Conservation (phyloP, 441 rosid genomes). For the Mallotus japonicus region DNA sequence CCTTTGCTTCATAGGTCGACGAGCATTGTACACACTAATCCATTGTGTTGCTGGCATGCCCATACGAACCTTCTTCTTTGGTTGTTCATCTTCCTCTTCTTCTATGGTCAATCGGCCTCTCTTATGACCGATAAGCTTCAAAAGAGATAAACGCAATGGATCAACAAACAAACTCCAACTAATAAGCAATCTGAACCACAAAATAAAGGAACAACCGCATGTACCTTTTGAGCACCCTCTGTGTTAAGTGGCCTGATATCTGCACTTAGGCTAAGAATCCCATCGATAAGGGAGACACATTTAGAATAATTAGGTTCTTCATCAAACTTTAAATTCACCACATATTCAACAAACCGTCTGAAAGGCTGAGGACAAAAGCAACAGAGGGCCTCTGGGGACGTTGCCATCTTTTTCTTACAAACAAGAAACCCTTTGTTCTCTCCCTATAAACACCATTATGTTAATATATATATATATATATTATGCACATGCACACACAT, state of each 20-base stretch:
- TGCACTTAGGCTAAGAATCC: conserved; percentile 74
- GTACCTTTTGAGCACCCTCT: conserved; percentile 94
- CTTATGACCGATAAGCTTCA: conserved; percentile 93
- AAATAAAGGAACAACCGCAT: conserved; percentile 14
- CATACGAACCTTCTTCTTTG: conserved; percentile 86
- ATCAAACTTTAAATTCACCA: conserved; percentile 87
- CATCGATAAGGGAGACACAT: conserved; percentile 83
- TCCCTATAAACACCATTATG: conserved; percentile 45
- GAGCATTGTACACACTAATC: conserved; percentile 91
- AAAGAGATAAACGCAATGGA: conserved; percentile 22
- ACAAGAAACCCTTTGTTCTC: conserved; percentile 92
- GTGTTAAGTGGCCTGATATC: conserved; percentile 89
- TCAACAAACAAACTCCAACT: conserved; percentile 18
- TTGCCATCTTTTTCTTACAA: conserved; percentile 97
- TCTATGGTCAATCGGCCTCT: conserved; percentile 81
- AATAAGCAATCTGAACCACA: not conserved
- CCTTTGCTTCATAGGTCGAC: conserved; percentile 96
- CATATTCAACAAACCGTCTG: conserved; percentile 76
- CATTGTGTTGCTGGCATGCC: conserved; percentile 98
- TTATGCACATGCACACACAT: conserved; percentile 47
- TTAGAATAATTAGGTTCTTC: conserved; percentile 95
- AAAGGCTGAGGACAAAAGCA: conserved; percentile 84
- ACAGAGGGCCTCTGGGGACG: conserved; percentile 81
- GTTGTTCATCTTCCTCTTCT: conserved; percentile 91
- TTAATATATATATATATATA: not conserved